These are phyloP conservation scores for Kalmusia sp. DNA, from an alignment of 2,329 filamentous ascomycete genomes.

Conservation along the genomic window DNA sequence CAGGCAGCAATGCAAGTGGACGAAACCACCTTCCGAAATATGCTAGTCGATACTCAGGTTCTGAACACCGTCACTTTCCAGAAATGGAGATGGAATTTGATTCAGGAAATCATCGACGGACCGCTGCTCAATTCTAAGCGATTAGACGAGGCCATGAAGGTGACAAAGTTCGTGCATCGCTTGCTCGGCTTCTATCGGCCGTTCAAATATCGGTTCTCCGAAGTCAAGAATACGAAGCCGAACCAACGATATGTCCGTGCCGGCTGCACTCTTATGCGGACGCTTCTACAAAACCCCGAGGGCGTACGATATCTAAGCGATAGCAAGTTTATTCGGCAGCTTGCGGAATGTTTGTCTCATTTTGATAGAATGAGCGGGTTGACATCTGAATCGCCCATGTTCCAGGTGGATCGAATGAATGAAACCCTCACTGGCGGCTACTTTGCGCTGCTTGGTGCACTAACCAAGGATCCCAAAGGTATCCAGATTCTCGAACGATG, in stretches of 20 bases:
- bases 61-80: constrained; percentile 86
- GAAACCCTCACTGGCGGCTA: constrained; percentile 93
- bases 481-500: constrained; percentile 91
- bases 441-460: constrained; percentile 86
- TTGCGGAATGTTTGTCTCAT: constrained; percentile 94
- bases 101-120: constrained; percentile 89
- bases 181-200: constrained; percentile 94
- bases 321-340: constrained; percentile 90
- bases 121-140: constrained; percentile 90
- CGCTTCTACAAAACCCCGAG: constrained; percentile 83
- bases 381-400: constrained; percentile 86
- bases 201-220: constrained; percentile 95
- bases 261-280: constrained; percentile 87
- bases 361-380: constrained; percentile 80
- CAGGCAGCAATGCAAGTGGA: constrained; percentile 69
- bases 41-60: constrained; percentile 81
- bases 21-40: constrained; percentile 67
- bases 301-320: constrained; percentile 86
- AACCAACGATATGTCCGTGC: constrained; percentile 93
- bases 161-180: constrained; percentile 94
- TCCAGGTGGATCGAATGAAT: constrained; percentile 81
- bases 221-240: constrained; percentile 86
- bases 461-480: constrained; percentile 83
- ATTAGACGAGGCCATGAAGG: constrained; percentile 91
- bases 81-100: constrained; percentile 98